Evolutionary conservation across 805 yeast species (phyloP).

Genomic region (Ogataea paradorogensis): DNA sequence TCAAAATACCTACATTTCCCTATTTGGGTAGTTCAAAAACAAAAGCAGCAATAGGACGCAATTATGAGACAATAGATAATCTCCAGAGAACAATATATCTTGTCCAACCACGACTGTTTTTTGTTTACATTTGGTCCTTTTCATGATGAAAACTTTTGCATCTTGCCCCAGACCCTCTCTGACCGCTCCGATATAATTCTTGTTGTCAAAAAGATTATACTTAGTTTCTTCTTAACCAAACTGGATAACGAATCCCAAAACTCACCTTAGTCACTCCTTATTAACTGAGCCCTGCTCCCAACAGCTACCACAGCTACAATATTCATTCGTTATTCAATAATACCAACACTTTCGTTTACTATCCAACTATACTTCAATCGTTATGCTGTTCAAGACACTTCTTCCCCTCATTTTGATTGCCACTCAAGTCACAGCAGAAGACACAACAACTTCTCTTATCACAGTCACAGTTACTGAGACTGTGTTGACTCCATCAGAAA

Average conservation of each 20-base stretch:
- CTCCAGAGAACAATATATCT: background rate
- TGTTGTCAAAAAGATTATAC: background rate
- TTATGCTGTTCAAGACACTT: conserved; percentile 28
- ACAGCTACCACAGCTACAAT: conserved; percentile 2
- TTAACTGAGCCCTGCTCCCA: conserved; percentile 16
- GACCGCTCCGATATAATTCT: background rate
- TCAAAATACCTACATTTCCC: background rate
- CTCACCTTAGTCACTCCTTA: conserved; percentile 34
- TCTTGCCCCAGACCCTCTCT: conserved; percentile 1
- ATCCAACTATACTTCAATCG: background rate
- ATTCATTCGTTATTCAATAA: conserved; percentile 1
- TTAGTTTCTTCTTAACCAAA: conserved; percentile 8
- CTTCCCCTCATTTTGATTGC: conserved; percentile 26
- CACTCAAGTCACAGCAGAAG: conserved; percentile 29
- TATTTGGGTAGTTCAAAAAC: background rate
- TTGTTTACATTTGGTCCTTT: conserved; percentile 13
- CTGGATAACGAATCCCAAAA: conserved; percentile 14
- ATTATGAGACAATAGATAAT: background rate
- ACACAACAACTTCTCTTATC: conserved; percentile 40
- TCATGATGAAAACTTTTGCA: conserved; percentile 8
- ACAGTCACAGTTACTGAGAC: conserved; percentile 49
- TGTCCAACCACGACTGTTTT: conserved; percentile 4
- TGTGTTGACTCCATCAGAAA: conserved; percentile 44
- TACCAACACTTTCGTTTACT: background rate
- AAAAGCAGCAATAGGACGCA: background rate